Conservation (phyloP, 805 yeast genomes). For the Teunomyces tritomae region DNA sequence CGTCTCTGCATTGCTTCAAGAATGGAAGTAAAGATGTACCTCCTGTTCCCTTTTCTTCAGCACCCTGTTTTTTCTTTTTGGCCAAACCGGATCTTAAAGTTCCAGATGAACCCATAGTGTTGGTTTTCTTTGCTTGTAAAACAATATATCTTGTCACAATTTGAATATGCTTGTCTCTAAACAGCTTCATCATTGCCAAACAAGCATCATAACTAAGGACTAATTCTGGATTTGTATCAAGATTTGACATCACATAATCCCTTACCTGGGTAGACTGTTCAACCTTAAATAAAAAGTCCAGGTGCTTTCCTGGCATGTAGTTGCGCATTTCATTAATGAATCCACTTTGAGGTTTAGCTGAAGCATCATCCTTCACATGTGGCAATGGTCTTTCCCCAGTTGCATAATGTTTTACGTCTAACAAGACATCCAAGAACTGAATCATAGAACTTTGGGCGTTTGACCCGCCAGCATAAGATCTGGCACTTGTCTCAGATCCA, state of each 20-base stretch:
- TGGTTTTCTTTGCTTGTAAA: constrained; percentile 65
- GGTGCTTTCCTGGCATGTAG: constrained; percentile 89
- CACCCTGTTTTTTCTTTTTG: constrained; percentile 44
- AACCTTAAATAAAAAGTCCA: constrained; percentile 65
- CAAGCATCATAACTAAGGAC: constrained; percentile 81
- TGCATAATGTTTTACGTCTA: constrained; percentile 75
- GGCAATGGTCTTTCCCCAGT: constrained; percentile 57
- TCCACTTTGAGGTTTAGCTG: constrained; percentile 27
- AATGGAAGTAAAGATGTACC: constrained; percentile 91
- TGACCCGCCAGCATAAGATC: constrained; percentile 80
- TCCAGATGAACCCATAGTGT: constrained; percentile 51
- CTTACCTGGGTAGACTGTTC: constrained; percentile 57
- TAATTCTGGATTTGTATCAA: constrained; percentile 48
- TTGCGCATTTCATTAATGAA: constrained; percentile 81
- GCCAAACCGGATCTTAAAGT: constrained; percentile 70
- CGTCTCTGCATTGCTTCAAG: constrained; percentile 93
- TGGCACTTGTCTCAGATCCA: constrained; percentile 58
- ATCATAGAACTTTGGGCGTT: constrained; percentile 91
- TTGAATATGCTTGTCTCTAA: constrained; percentile 91
- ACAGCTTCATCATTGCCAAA: constrained; percentile 80
- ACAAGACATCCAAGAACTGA: constrained; percentile 77
- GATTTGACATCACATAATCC: constrained; percentile 54
- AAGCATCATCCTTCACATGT: constrained; percentile 7
- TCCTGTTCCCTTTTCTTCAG: constrained; percentile 81
- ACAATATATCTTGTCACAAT: constrained; percentile 85